Base-by-base conservation (phyloP, 176 grass and related monocot species). In the Otatea glauca region DNA sequence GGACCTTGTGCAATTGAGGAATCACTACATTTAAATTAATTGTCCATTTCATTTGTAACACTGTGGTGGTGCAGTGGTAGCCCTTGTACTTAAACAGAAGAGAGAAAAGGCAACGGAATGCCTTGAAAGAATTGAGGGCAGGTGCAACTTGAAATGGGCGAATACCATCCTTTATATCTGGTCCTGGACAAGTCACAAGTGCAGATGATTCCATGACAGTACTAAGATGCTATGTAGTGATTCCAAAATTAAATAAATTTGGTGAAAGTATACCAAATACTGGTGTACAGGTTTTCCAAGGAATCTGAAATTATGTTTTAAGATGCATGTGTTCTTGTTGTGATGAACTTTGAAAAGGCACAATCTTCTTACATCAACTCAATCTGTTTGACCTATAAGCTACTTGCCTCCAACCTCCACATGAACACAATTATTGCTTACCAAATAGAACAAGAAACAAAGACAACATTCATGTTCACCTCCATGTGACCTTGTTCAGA, bases 41-140 rank as follows among this genome's bases (percentile, higher is more conserved):
- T 61, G 51, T 68, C 82, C 69, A 80, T 84, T 74, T 65, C 79
- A 78, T 45, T 78, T 83, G 24, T 77, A 72, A 72, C 34, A 34
- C 27, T 13, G 3, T 10, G 23, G 38, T 35, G 38, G 17, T 73
- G 23, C 45, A 45, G 35, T 25, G 74, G 41, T 83, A 48, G 74
- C 76, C 64, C 71, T 86, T 49, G 14, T 64, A 70, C 63, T 8
- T 54, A 14, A 76, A 54, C 49, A 41, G 61, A 83, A 23, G 25
- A 6, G 5, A 17, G 61, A 50, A 11, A 83, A 72, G 32, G 55
- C 7, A 87, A 81, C 23, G 4, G 24, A 43, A 75, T 67, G 37
- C 47, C 16, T 14, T 24, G 68, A 51, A 65, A 32, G 60, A 73
- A 87, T 34, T 81, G 37, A 11, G 25, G 61, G 32, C 35, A 32